Percentiles rank a stretch among this genome's conserved stretches.
These are phyloP conservation scores for Vanrija sp. DNA, from an alignment of 1,284 basidiomycete genomes.

Conservation along the genomic window DNA sequence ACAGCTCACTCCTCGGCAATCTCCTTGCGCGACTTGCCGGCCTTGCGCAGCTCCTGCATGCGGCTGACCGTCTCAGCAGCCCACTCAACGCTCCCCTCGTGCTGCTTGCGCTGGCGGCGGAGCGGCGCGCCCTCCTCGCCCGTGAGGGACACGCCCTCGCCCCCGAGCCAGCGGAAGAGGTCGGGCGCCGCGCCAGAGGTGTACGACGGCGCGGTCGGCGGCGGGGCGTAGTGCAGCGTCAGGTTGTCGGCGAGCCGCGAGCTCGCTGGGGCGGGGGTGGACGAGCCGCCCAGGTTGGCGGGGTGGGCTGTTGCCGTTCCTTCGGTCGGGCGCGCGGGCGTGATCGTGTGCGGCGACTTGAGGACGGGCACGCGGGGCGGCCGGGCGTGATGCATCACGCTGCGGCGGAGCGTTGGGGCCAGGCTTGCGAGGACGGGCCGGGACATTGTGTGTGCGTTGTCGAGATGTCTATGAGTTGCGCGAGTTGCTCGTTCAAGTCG, in stretches of 20 bases:
- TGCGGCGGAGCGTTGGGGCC: conserved; percentile 11
- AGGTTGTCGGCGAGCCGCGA: conserved; percentile 19
- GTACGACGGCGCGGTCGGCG: conserved; percentile 41
- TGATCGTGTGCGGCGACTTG: conserved; percentile 29
- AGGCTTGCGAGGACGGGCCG: conserved; percentile 11
- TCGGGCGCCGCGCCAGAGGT: conserved; percentile 35
- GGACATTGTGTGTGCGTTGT: not conserved
- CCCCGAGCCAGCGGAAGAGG: conserved; percentile 36
- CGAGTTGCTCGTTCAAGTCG: not conserved
- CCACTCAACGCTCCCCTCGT: conserved; percentile 16
- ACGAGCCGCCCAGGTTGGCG: conserved; percentile 1
- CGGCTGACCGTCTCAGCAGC: conserved; percentile 18
- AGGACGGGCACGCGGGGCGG: conserved; percentile 36
- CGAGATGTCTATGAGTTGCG: not conserved
- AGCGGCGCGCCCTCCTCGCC: conserved; percentile 32
- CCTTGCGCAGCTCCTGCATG: conserved; percentile 28
- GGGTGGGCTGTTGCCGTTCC: conserved; percentile 38
- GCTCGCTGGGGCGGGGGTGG: not conserved
- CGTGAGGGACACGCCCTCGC: conserved; percentile 25
- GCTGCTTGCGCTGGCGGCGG: not conserved
- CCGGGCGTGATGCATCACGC: conserved; percentile 39
- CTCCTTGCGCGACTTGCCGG: conserved; percentile 27
- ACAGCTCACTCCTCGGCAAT: conserved; percentile 40
- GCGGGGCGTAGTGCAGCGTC: conserved; percentile 42
- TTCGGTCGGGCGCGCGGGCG: conserved; percentile 28